phyloP scores from a whole-genome alignment of 2,329 filamentous ascomycete genomes.

The Sclerotinia nivalis region DNA sequence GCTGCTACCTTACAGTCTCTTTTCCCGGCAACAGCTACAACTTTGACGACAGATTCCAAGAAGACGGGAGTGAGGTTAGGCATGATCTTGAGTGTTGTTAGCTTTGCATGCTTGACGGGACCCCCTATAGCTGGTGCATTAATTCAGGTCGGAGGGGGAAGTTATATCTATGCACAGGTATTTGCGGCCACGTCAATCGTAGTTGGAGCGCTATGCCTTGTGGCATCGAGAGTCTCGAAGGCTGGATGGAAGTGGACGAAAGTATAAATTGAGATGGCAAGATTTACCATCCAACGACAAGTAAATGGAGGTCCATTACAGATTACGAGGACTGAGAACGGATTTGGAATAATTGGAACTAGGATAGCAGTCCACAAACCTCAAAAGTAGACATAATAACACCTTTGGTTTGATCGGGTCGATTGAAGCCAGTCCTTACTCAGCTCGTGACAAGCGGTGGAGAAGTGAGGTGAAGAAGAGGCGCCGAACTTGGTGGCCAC shows the following conservation, averaged over 20 bases:
- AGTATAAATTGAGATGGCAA: neutral
- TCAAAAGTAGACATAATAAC: too few relatives aligned
- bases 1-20: neutral
- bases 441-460: neutral
- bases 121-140: neutral
- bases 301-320: too few relatives aligned
- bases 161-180: neutral
- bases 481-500: neutral
- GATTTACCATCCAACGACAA: neutral
- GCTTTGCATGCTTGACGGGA: neutral
- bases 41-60: neutral
- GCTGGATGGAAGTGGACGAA: neutral
- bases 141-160: neutral
- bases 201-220: neutral
- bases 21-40: neutral
- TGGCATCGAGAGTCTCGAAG: conserved; percentile 1
- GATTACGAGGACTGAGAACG: too few relatives aligned
- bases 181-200: neutral
- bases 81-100: conserved; percentile 1
- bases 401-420: too few relatives aligned
- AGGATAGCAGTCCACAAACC: too few relatives aligned
- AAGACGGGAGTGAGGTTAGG: neutral
- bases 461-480: neutral
- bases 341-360: neutral
- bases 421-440: neutral